phyloP scores from a whole-genome alignment of 2,329 filamentous ascomycete genomes.

The Neoascochyta sp. region DNA sequence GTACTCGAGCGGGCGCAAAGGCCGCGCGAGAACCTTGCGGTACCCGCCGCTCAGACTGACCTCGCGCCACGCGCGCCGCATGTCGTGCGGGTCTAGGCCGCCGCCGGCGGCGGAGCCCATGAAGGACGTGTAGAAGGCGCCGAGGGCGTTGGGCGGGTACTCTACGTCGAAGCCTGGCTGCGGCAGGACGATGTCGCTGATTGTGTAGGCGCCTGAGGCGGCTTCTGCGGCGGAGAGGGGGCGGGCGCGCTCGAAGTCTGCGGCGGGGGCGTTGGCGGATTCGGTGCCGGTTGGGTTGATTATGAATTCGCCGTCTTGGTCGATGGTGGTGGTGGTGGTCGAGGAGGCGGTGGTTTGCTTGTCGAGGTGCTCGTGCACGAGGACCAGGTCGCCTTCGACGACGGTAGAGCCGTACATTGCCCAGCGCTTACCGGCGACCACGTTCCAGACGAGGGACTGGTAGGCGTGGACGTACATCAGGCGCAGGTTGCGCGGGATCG shows the following conservation, averaged over 20 bases:
- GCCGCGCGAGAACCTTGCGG: constrained; percentile 74
- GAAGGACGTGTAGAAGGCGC: constrained; percentile 78
- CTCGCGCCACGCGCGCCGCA: constrained; percentile 82
- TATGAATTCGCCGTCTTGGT: constrained; percentile 63
- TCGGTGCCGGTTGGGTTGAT: constrained; percentile 58
- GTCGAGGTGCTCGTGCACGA: constrained; percentile 57
- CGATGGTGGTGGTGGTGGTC: constrained; percentile 40
- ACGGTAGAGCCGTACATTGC: constrained; percentile 68
- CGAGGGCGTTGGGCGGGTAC: constrained; percentile 80
- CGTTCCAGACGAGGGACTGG: constrained; percentile 93
- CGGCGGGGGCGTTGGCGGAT: constrained; percentile 51
- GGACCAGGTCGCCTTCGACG: constrained; percentile 79
- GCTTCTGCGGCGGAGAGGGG: constrained; percentile 74
- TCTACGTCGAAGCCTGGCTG: constrained; percentile 87
- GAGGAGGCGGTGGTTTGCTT: constrained; percentile 38
- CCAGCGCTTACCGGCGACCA: constrained; percentile 77
- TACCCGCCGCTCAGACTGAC: constrained; percentile 87
- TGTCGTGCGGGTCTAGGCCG: constrained; percentile 73
- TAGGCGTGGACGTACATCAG: constrained; percentile 98
- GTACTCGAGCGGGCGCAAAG: constrained; percentile 60
- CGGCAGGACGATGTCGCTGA: constrained; percentile 87
- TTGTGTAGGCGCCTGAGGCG: constrained; percentile 67
- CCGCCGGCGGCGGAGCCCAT: constrained; percentile 81
- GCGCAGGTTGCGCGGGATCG: constrained; percentile 75
- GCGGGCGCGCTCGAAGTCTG: constrained; percentile 66